Base-by-base conservation (phyloP, 1,284 basidiomycete species). In the Meira nashicola region DNA sequence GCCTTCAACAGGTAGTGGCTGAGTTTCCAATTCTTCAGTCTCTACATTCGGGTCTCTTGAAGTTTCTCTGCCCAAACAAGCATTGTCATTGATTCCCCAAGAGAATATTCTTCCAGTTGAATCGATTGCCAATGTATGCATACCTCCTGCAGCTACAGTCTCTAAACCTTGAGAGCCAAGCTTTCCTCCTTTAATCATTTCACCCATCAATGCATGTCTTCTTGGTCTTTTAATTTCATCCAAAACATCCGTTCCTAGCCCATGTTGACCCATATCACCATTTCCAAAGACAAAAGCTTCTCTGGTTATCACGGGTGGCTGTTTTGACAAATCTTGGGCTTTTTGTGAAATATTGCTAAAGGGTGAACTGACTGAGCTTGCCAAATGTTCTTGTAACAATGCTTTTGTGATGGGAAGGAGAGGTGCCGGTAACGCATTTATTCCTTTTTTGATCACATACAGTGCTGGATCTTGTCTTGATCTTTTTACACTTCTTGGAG, bases 11-110 rank as follows among this genome's bases (percentile, higher is more conserved):
- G 88, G 86, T 68, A 87, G 84, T 7, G 91, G 92, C 54, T 84
- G 80, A 49, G 86, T 84, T 49, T 90, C 90, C 62, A 90, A 83
- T 55, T 87, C 86, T 66, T 93, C 90, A n/a, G 86, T 80, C 63
- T 87, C 86, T 57, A 89, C 78, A 73, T 90, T 85, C 9, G 86
- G 84, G 58, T 87, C 84, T 54, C 74, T 62, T 48, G 70, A 65
- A 54, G 70, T 67, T 15, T 66, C 63, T n/a, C 91, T 85, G n/a
- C 93, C 92, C 25, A 96, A 84, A 41, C 90, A 89, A 55, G 89
- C 92, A 70, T 91, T 88, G 77, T 96, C 92, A 77, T 96, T 95
- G 65, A 90, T 87, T 49, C 92, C 92, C 80, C 88, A 92, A 9
- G 89, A 87, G 40, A 72, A 55, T 33, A 78, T 65, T 41, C 66